Base-by-base conservation (phyloP, 2,329 filamentous ascomycete genomes). In the Talaromyces albobiverticillius region DNA sequence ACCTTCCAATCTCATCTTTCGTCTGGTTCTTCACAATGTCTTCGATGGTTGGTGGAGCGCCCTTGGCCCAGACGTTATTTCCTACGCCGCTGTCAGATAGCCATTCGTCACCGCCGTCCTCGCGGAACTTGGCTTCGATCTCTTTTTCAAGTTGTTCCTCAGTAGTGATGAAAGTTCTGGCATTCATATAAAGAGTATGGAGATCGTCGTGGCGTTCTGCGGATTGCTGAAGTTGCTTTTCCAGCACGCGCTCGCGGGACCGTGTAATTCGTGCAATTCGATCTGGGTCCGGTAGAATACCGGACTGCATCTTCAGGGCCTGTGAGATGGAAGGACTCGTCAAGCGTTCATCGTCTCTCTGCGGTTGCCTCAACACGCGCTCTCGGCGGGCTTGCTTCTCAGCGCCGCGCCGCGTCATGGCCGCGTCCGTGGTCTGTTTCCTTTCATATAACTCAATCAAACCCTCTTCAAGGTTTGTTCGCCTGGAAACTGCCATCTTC, bases 141-240 rank as follows among this genome's bases (percentile, higher is more conserved):
- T 85, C 82, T 14, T 78, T 77, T 62, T 88, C 82, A 31, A 99
- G 81, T 69, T 95, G 87, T 48, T 80, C 75, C 69, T 95, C 91
- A 22, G 82, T 86, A 16, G 90, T 86, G 67, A 99, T 96, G 74
- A 97, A 99, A 36, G 83, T 78, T 23, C 88, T 83, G 4, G 94
- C 91, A 62, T 91, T 88, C 75, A 94, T 88, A 74, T 99, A 99
- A 11, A 99, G 81, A 55, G 89, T 85, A 72, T 96, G 90, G 26
- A 99, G 75, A 14, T 86, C 82, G 60, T 93, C 84, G 57, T 82
- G 79, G 48, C 88, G 82, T 51, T 80, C 78, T 55, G 85, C 79
- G 41, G 79, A 76, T 67, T 85, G 84, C 51, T 75, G 69, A 9
- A 71, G 73, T 29, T 77, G 69, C 40, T 79, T 69, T 13, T 75